These are phyloP conservation scores for Triglochin maritima DNA, from an alignment of 106 monocot genomes.

Conservation along the genomic window DNA sequence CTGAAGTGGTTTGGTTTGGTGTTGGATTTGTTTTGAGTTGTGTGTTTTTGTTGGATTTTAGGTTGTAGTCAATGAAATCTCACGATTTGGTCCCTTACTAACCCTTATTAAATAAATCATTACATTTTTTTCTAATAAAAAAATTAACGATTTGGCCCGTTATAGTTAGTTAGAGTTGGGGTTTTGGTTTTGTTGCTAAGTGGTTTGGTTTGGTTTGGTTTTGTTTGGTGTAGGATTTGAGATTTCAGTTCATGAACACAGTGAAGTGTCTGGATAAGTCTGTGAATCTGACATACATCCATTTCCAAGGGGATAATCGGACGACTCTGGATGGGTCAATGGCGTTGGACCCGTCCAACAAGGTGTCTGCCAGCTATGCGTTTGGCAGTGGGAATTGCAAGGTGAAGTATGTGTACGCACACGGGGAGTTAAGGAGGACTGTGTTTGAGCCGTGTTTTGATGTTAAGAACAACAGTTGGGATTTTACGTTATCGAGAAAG, in stretches of 20 bases:
- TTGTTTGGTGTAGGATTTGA: constrained; percentile 41
- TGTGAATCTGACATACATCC: constrained; percentile 64
- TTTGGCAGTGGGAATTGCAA: constrained; percentile 44
- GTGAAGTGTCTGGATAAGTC: constrained; percentile 45
- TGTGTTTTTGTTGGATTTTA: too few species aligned
- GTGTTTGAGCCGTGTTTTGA: constrained; percentile 74
- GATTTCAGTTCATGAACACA: constrained; percentile 88
- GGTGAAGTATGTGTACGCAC: constrained; percentile 70
- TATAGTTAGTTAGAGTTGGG: background rate
- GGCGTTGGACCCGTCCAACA: constrained; percentile 64
- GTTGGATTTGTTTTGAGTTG: too few species aligned
- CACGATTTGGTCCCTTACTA: too few species aligned
- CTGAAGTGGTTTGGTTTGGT: too few species aligned
- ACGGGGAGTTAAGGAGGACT: constrained; percentile 46
- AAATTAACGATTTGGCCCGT: background rate
- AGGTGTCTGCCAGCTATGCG: constrained; percentile 41
- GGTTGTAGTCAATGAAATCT: too few species aligned
- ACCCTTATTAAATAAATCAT: too few species aligned
- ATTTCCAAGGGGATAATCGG: constrained; percentile 31
- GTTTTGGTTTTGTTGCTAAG: background rate
- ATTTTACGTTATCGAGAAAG: constrained; percentile 58
- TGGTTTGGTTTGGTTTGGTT: too few species aligned
- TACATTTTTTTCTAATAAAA: background rate
- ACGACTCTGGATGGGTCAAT: constrained; percentile 56
- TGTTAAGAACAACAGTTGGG: constrained; percentile 57